Percentiles rank a stretch among this genome's conserved stretches.
These are phyloP conservation scores for Rutstroemia sp. DNA, from an alignment of 2,329 filamentous ascomycete species.

Conservation along the genomic window DNA sequence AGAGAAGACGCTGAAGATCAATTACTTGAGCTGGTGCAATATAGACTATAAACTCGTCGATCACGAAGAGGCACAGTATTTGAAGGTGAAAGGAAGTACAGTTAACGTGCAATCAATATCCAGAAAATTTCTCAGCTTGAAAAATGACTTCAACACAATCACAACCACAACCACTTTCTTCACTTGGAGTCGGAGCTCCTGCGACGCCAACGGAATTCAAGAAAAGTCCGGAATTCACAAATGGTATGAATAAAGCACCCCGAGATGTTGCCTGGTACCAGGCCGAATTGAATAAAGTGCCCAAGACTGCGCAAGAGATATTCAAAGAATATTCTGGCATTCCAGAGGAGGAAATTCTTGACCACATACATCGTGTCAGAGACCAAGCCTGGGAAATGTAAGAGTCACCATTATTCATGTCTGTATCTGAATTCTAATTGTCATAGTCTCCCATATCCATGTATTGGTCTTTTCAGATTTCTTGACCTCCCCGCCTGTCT, in stretches of 20 bases:
- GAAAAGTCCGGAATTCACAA: not conserved
- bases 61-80: not conserved
- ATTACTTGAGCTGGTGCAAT: not conserved
- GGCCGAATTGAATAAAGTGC: not conserved
- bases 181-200: not conserved
- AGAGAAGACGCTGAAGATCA: not conserved
- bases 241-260: not conserved
- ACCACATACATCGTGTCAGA: not conserved
- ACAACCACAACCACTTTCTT: not conserved
- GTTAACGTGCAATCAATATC: not conserved
- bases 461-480: not conserved
- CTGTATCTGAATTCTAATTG: not conserved
- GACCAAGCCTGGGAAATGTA: not conserved
- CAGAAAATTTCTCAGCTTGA: not conserved
- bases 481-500: not conserved
- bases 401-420: not conserved
- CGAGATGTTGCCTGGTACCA: not conserved
- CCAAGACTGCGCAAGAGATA: not conserved
- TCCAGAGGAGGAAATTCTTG: not conserved
- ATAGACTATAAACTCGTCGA: not conserved
- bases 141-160: not conserved
- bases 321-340: not conserved
- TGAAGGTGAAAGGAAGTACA: not conserved
- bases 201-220: not conserved
- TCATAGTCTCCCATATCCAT: not conserved